Evolutionary conservation across 2,329 filamentous ascomycete genomes (phyloP), one percentile per base, ranked within the genome.

Genomic region (Venturiaceae sp.): DNA sequence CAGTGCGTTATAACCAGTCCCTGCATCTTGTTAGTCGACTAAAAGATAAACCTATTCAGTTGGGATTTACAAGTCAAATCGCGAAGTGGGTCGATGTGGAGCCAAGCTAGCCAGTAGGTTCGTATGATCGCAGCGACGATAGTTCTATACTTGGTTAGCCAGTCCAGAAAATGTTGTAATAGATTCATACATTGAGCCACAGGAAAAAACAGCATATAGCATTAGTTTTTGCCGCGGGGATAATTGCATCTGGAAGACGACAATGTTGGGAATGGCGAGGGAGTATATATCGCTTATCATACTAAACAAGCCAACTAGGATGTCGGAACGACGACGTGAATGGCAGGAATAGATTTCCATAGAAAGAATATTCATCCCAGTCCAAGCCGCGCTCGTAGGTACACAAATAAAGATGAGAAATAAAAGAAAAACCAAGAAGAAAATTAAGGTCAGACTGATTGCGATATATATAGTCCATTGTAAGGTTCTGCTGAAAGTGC

Each of bases 311-410:
- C 66, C 65, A 37, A 62, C 57, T 2, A 65, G 21, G 16, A 59
- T 57, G 52, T 66, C 65, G 39, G 52, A 61, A 13, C 61, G 39
- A 21, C 62, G 55, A 41, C 65, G 57, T 23, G 57, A 58, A 5
- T 59, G 47, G 57, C 66, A 67, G 13, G 53, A 33, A 26, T 58
- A 55, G 26, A 44, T 3, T 8, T 14, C 19, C 11, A 32, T 37
- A 21, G 46, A 41, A 13, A 16, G 62, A 14, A 63, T 52, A 57
- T 68, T 59, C 39, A 67, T 65, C 8, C 66, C 60, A 54, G 63
- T 67, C 70, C 70, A 73, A 57, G 70, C 72, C 13, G 67, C 66
- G 26, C 66, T 52, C 3, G 65, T 66, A 0, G 68, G 68, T 19
- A 62, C 62, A 55, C 68, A 70, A 1, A 62, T 65, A 55, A 68